Base-by-base conservation (phyloP, 2,329 filamentous ascomycete genomes). In the Nemania abortiva region DNA sequence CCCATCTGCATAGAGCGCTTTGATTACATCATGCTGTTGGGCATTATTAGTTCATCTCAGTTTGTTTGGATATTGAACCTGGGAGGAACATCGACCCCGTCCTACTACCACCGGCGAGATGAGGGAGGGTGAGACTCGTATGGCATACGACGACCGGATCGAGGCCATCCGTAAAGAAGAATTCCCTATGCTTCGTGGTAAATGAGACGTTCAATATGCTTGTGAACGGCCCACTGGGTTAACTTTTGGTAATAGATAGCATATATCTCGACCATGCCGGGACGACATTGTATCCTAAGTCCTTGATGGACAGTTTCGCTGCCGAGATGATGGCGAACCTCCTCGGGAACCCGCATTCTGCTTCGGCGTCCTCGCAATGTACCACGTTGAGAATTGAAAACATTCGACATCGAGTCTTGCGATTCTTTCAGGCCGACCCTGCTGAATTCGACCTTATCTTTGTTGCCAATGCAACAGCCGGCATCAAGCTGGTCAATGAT, bases 221-320 rank as follows among this genome's bases (percentile, higher is more conserved):
- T 34, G 31, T 9, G 4, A 22, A n/a, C 18, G 24, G 52, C 42
- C n/a, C 47, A 45, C 50, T 24, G 15, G 27, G 49, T 66, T 69
- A 63, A 73, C 53, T 37, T 4, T 60, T 39, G 13, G 13, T 42
- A 47, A n/a, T 63, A 95, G 93, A 87, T 61, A 89, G 89, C 10
- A 85, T 90, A 55, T 98, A 98, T 79, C 90, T 98, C 65, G 95
- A 98, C 75, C 95, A 98, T 91, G 94, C 94, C 0, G 95, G 94
- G n/a, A 93, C 93, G n/a, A 95, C 95, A 0, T 84, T 92, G 0
- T 93, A 92, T 77, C 85, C 94, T 50, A 95, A 92, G 79, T 94
- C 92, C 34, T 82, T 96, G 27, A 90, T 98, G 79, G 91, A 95
- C 72, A 85, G 83, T 27, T 97, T 97, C 81, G 89, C 93, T 9